These are phyloP conservation scores for Triadica sebifera DNA, from an alignment of 345 rosid species.

Conservation along the genomic window DNA sequence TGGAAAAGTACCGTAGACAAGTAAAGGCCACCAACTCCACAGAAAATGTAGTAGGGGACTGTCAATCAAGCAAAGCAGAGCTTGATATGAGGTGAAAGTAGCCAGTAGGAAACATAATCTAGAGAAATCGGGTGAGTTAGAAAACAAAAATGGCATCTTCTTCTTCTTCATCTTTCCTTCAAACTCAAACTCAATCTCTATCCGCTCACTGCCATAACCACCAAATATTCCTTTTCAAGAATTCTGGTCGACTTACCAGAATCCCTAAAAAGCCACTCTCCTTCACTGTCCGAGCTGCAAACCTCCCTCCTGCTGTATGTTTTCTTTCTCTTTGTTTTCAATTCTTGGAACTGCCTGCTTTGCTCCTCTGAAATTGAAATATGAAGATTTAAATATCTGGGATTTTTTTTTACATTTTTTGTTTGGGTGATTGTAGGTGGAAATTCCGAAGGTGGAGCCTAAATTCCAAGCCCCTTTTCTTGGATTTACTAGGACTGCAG, in stretches of 20 bases:
- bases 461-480: constrained; percentile 60
- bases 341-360: too few relatives aligned
- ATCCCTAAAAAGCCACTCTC: constrained; percentile 26
- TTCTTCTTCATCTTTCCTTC: too few relatives aligned
- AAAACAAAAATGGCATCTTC: not conserved
- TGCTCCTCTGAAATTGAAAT: too few relatives aligned
- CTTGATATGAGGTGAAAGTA: too few relatives aligned
- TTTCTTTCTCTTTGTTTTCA: not conserved
- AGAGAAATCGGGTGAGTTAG: too few relatives aligned
- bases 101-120: too few relatives aligned
- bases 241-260: not conserved
- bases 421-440: constrained; percentile 38
- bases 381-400: not conserved
- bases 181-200: not conserved
- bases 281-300: constrained; percentile 53
- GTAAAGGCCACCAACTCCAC: too few relatives aligned
- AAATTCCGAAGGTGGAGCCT: constrained; percentile 69
- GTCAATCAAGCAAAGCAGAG: too few relatives aligned
- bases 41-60: too few relatives aligned
- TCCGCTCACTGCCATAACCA: not conserved
- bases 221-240: not conserved
- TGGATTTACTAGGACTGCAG: constrained; percentile 78
- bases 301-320: constrained; percentile 62
- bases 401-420: not conserved
- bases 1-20: too few relatives aligned